These are phyloP conservation scores for Ustilago lituana DNA, from an alignment of 1,284 basidiomycete genomes.

Conservation along the genomic window DNA sequence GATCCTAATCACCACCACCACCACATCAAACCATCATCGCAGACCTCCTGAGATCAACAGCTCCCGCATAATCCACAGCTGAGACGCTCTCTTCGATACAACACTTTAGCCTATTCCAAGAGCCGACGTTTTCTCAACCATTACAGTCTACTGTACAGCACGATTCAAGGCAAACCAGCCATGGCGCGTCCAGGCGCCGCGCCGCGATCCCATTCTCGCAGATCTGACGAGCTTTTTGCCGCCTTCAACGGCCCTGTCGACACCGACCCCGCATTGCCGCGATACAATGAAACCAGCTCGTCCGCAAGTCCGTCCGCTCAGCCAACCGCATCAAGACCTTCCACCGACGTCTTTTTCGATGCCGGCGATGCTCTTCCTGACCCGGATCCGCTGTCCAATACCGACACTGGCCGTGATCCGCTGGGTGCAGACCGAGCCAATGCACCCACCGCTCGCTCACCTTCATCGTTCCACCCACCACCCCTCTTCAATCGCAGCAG, in stretches of 20 bases:
- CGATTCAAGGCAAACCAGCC: not conserved
- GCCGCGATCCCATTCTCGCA: conserved; percentile 22
- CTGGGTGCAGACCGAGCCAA: conserved; percentile 39
- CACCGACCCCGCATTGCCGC: conserved; percentile 26
- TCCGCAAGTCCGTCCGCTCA: conserved; percentile 12
- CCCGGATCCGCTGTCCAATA: conserved; percentile 12
- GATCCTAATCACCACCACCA: not conserved
- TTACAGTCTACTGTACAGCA: no score
- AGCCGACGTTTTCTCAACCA: no score
- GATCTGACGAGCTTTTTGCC: conserved; percentile 37
- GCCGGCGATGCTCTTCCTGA: conserved; percentile 53
- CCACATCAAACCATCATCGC: no score
- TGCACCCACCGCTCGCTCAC: conserved; percentile 1
- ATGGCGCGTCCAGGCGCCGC: conserved; percentile 33
- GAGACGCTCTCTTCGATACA: no score
- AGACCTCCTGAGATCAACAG: no score
- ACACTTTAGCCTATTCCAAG: no score
- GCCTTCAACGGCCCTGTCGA: conserved; percentile 37
- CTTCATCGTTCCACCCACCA: conserved; percentile 6
- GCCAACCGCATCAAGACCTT: conserved; percentile 6
- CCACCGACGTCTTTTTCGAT: conserved; percentile 57
- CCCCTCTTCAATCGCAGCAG: conserved; percentile 4
- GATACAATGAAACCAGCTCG: conserved; percentile 28
- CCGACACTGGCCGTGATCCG: conserved; percentile 28
- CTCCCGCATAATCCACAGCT: no score